phyloP scores from a whole-genome alignment of 306 rosid species.

The Pterocarpus santalinus region DNA sequence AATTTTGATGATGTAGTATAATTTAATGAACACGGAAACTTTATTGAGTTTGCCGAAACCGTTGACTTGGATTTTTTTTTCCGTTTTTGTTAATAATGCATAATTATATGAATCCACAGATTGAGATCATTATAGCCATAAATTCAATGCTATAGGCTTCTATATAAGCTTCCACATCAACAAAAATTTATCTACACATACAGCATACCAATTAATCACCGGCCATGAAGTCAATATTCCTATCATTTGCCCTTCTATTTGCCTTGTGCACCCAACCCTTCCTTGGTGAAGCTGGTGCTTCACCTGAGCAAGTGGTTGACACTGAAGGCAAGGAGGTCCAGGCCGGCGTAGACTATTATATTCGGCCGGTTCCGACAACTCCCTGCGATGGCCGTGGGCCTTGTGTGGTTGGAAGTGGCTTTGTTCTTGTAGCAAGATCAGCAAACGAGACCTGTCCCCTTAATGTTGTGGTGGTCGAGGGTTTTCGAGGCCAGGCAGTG shows the following conservation, averaged over 20 bases:
- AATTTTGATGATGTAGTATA: conserved; percentile 1
- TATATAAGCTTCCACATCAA: neutral
- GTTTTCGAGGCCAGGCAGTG: conserved; percentile 54
- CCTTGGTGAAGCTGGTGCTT: conserved; percentile 30
- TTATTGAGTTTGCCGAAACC: conserved; percentile 20
- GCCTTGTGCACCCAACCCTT: conserved; percentile 9
- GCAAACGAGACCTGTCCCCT: conserved; percentile 55
- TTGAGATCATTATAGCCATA: conserved; percentile 32
- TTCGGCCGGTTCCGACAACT: conserved; percentile 57
- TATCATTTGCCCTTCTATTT: conserved; percentile 26
- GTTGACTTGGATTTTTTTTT: conserved; percentile 33
- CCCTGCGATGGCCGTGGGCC: conserved; percentile 51
- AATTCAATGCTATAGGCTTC: neutral
- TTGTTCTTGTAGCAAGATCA: conserved; percentile 51
- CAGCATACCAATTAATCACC: neutral
- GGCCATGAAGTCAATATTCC: conserved; percentile 21
- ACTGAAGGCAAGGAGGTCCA: conserved; percentile 47
- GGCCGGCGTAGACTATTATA: conserved; percentile 41
- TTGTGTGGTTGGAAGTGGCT: conserved; percentile 61
- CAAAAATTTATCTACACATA: neutral
- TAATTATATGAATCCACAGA: conserved; percentile 3
- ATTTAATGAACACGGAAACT: neutral
- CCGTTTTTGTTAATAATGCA: neutral
- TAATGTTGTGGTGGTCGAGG: conserved; percentile 63
- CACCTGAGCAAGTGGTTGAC: conserved; percentile 55